Conservation (phyloP, 768 basidiomycete species). For the Russula ochroleuca region DNA sequence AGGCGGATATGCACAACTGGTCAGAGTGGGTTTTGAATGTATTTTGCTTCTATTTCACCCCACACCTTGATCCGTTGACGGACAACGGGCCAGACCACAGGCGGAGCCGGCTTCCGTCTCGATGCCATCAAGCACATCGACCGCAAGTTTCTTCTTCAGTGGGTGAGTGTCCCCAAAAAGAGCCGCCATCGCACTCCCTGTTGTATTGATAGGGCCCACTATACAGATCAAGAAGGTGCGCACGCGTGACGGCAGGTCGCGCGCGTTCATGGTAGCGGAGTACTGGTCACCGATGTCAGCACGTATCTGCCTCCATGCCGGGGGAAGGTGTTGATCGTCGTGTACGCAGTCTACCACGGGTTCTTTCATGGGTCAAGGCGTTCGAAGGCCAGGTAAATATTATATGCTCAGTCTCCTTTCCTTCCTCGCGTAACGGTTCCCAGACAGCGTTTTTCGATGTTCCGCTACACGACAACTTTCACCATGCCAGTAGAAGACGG, state of each 20-base stretch:
- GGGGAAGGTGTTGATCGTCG: slow-evolving; percentile 8
- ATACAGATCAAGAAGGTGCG: slow-evolving; percentile 53
- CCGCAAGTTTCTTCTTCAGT: slow-evolving; percentile 58
- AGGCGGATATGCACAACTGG: slow-evolving; percentile 71
- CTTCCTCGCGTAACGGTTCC: slow-evolving; percentile 7
- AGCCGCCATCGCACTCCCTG: neutral
- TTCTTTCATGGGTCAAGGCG: slow-evolving; percentile 55
- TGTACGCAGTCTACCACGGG: slow-evolving; percentile 41
- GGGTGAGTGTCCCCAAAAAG: slow-evolving; percentile 44
- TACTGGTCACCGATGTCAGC: slow-evolving; percentile 75
- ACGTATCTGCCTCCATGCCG: neutral
- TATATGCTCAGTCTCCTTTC: neutral
- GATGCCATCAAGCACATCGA: slow-evolving; percentile 94
- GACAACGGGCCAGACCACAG: slow-evolving; percentile 49
- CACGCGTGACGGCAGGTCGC: slow-evolving; percentile 39
- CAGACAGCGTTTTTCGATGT: slow-evolving; percentile 91
- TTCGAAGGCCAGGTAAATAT: slow-evolving; percentile 60
- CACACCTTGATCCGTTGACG: neutral
- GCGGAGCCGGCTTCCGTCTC: slow-evolving; percentile 71
- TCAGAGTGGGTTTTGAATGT: slow-evolving; percentile 70
- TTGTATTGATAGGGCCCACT: slow-evolving; percentile 5
- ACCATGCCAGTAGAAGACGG: slow-evolving; percentile 66
- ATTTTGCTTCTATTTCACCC: neutral
- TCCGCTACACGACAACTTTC: slow-evolving; percentile 80
- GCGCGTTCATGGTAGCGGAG: slow-evolving; percentile 70